These are phyloP conservation scores for Solanum bulbocastanum DNA, from an alignment of 257 asterid species.

Conservation along the genomic window DNA sequence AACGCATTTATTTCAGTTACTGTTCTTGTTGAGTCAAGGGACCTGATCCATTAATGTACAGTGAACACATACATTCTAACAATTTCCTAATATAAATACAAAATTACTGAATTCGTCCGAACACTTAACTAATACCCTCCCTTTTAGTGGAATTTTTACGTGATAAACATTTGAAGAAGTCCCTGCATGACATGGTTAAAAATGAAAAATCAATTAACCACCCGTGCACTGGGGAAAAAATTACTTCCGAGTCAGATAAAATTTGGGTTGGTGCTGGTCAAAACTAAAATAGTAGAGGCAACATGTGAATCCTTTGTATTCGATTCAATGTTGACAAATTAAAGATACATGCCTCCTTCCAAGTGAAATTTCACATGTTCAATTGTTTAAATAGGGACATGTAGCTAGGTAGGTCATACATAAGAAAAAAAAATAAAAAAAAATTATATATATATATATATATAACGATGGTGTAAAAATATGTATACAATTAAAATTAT, in stretches of 20 bases:
- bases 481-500: neutral
- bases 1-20: too few relatives aligned
- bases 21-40: too few relatives aligned
- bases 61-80: too few relatives aligned
- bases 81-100: too few relatives aligned
- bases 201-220: too few relatives aligned
- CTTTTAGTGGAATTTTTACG: neutral
- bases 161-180: neutral
- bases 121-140: too few relatives aligned
- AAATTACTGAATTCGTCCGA: too few relatives aligned
- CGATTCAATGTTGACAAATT: neutral
- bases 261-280: neutral
- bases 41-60: too few relatives aligned
- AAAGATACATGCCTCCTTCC: neutral
- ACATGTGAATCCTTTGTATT: neutral
- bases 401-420: neutral
- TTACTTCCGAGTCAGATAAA: too few relatives aligned
- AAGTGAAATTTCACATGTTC: neutral
- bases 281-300: neutral
- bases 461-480: neutral
- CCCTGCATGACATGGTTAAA: neutral
- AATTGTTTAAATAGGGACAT: neutral
- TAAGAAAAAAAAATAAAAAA: too few relatives aligned
- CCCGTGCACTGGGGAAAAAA: too few relatives aligned
- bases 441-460: too few relatives aligned